A percentile compares a stretch with the other conserved stretches of the same genome.
These are phyloP conservation scores for Arctostaphylos glauca DNA, from an alignment of 148 eudicot species.

Conservation along the genomic window DNA sequence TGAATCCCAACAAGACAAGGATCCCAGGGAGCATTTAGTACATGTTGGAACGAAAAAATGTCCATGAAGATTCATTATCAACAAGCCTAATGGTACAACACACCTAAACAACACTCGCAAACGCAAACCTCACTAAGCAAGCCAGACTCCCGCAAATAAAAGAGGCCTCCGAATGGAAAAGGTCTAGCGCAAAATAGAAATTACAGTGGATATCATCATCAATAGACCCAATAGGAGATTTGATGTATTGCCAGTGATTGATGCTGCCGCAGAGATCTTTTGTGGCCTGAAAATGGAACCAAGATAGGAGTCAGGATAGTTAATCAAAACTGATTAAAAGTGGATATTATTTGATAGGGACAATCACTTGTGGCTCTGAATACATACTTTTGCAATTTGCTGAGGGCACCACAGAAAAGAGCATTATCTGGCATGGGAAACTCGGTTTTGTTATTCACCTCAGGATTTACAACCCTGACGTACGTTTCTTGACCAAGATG, in stretches of 20 bases:
- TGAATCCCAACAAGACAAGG: conserved; percentile 17
- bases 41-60: neutral
- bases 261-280: conserved; percentile 48
- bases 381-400: conserved; percentile 67
- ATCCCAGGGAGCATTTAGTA: conserved; percentile 10
- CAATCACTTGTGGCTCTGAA: neutral
- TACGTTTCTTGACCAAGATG: conserved; percentile 97
- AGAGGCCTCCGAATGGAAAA: neutral
- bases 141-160: conserved; percentile 34
- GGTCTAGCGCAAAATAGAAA: conserved; percentile 34
- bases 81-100: conserved; percentile 20
- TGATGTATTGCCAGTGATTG: conserved; percentile 20
- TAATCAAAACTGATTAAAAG: too few species aligned
- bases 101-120: neutral
- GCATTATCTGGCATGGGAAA: conserved; percentile 70
- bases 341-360: too few species aligned
- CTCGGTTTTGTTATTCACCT: conserved; percentile 69
- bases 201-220: conserved; percentile 29
- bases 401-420: conserved; percentile 83
- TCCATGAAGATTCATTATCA: conserved; percentile 22
- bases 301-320: neutral
- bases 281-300: conserved; percentile 50
- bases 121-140: conserved; percentile 33
- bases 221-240: conserved; percentile 38
- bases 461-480: conserved; percentile 73